Conservation (phyloP, 176 grass and related monocot genomes). For the Rhynchospora pubera region DNA sequence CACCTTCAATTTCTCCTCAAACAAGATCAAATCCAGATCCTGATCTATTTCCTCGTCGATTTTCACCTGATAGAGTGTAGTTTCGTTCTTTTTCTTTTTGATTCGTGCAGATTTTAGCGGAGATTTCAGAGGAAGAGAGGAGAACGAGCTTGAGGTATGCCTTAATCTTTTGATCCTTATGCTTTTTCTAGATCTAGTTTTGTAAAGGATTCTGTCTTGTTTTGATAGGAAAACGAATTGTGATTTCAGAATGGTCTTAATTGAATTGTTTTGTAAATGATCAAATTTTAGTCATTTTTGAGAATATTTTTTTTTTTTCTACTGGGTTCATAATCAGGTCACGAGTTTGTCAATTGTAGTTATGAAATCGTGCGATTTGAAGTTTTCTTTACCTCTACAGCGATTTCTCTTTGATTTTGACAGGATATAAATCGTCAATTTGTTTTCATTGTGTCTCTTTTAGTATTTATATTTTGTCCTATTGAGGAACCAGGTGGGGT, state of each 20-base stretch:
- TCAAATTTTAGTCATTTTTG: neutral
- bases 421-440: conserved; percentile 7
- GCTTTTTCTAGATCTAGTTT: neutral
- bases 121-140: neutral
- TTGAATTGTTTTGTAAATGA: neutral
- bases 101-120: neutral
- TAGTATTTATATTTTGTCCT: neutral
- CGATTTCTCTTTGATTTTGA: neutral
- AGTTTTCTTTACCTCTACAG: neutral
- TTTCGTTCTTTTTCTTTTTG: neutral
- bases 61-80: neutral
- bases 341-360: neutral
- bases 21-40: neutral
- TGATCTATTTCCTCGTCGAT: neutral
- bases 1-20: neutral
- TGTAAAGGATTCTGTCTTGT: neutral
- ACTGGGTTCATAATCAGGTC: neutral
- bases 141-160: neutral
- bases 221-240: neutral
- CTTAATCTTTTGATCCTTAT: neutral
- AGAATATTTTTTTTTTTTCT: neutral
- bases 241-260: neutral
- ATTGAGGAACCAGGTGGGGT: neutral
- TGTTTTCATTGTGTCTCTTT: neutral
- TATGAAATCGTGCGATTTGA: neutral